phyloP scores from a whole-genome alignment of 1,284 basidiomycete species.

The Ceratobasidium sp. region DNA sequence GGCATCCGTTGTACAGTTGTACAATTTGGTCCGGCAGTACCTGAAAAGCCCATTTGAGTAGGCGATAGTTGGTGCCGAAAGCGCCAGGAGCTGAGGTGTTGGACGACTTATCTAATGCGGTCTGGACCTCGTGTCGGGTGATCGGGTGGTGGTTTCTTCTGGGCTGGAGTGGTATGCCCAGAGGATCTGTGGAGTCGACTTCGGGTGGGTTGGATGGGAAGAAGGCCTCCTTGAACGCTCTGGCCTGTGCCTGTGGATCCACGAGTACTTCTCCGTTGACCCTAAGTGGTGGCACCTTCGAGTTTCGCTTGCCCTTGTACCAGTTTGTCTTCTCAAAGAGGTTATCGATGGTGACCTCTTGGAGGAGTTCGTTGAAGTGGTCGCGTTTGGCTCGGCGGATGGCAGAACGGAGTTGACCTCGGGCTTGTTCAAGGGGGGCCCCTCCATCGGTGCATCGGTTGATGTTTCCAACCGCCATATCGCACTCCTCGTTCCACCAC shows the following conservation, averaged over 20 bases:
- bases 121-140: slow-evolving; percentile 38
- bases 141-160: slow-evolving; percentile 29
- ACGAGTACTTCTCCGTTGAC: not conserved
- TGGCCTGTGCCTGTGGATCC: slow-evolving; percentile 36
- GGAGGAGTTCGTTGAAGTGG: too few species aligned
- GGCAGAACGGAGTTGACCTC: not conserved
- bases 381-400: not conserved
- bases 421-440: not conserved
- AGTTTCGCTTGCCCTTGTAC: slow-evolving; percentile 20
- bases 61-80: slow-evolving; percentile 37
- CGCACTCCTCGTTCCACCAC: slow-evolving; percentile 5
- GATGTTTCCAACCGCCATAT: not conserved
- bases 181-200: slow-evolving; percentile 1
- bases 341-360: too few species aligned
- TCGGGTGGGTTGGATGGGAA: slow-evolving; percentile 35
- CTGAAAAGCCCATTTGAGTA: slow-evolving; percentile 43
- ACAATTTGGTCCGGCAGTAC: slow-evolving; percentile 14
- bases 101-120: slow-evolving; percentile 36
- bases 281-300: slow-evolving; percentile 35
- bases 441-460: not conserved
- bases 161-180: not conserved
- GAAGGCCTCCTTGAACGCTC: slow-evolving; percentile 17
- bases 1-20: slow-evolving; percentile 49
- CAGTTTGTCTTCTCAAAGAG: not conserved
- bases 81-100: slow-evolving; percentile 44